Conservation (phyloP, 305 asterid species). For the Euphrasia arctica region DNA sequence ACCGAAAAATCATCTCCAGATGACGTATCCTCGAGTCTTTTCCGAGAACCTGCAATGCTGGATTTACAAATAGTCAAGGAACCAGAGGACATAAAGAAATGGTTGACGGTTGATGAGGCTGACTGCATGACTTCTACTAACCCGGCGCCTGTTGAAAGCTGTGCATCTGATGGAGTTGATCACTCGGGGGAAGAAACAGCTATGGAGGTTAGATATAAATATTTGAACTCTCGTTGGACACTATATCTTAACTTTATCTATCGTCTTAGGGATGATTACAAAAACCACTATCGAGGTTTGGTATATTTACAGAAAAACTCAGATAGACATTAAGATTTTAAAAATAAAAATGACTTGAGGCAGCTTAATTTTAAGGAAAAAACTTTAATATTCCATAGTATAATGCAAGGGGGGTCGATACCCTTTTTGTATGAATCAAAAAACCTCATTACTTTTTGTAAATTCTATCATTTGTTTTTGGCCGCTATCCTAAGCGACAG, state of each 20-base stretch:
- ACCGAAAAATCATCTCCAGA: conserved; percentile 58
- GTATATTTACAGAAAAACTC: background rate
- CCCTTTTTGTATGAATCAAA: too few species aligned
- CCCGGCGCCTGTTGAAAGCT: conserved; percentile 36
- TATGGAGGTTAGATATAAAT: conserved; percentile 40
- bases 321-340: background rate
- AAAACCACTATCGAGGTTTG: background rate
- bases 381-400: too few species aligned
- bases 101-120: conserved; percentile 31
- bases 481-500: background rate
- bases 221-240: conserved; percentile 8
- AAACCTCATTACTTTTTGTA: too few species aligned
- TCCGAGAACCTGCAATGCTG: conserved; percentile 40
- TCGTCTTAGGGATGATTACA: background rate
- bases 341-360: background rate
- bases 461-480: background rate
- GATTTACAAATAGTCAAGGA: conserved; percentile 35
- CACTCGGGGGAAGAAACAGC: conserved; percentile 39
- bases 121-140: conserved; percentile 32
- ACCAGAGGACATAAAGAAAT: conserved; percentile 35
- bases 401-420: too few species aligned
- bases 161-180: conserved; percentile 39
- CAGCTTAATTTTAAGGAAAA: background rate
- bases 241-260: conserved; percentile 1
- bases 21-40: conserved; percentile 42